phyloP scores from a whole-genome alignment of 2,329 filamentous ascomycete genomes.

The Tolypocladium nubicola region DNA sequence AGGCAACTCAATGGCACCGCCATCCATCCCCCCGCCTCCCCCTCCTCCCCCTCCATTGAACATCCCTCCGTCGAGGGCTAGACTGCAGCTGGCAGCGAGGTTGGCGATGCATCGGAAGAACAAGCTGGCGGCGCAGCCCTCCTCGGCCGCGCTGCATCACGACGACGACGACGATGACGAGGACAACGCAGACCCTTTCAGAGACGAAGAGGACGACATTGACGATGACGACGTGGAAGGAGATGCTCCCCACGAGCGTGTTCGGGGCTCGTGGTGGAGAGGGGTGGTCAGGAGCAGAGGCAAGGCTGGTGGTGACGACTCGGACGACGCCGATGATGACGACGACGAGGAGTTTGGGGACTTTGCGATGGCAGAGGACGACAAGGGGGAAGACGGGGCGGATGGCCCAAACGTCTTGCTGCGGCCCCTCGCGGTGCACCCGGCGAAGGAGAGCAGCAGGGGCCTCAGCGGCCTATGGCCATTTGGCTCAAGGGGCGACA shows the following conservation, averaged over 20 bases:
- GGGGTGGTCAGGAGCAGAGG: conserved; percentile 25
- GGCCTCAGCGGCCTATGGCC: conserved; percentile 47
- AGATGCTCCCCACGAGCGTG: conserved; percentile 23
- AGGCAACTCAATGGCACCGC: conserved; percentile 39
- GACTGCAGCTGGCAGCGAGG: conserved; percentile 81
- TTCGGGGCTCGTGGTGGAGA: conserved; percentile 39
- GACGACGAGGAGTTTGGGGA: conserved; percentile 59
- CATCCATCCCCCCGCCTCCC: conserved; percentile 47
- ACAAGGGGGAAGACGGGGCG: conserved; percentile 13
- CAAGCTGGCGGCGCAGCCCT: conserved; percentile 34
- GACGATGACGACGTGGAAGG: conserved; percentile 45
- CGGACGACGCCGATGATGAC: conserved; percentile 42
- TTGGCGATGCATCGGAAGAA: conserved; percentile 67
- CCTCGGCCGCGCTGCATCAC: conserved; percentile 28
- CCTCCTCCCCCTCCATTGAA: conserved; percentile 74
- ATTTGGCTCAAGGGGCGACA: conserved; percentile 33
- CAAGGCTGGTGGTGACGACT: conserved; percentile 33
- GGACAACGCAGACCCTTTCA: conserved; percentile 31
- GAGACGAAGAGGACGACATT: conserved; percentile 43
- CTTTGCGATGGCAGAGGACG: conserved; percentile 53
- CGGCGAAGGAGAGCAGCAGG: conserved; percentile 27
- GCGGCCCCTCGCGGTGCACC: conserved; percentile 44
- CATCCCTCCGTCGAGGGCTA: conserved; percentile 74
- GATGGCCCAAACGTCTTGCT: conserved; percentile 35
- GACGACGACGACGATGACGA: conserved; percentile 29